Conservation (phyloP, 1,139 yeast genomes). For the Kodamaea sp. region DNA sequence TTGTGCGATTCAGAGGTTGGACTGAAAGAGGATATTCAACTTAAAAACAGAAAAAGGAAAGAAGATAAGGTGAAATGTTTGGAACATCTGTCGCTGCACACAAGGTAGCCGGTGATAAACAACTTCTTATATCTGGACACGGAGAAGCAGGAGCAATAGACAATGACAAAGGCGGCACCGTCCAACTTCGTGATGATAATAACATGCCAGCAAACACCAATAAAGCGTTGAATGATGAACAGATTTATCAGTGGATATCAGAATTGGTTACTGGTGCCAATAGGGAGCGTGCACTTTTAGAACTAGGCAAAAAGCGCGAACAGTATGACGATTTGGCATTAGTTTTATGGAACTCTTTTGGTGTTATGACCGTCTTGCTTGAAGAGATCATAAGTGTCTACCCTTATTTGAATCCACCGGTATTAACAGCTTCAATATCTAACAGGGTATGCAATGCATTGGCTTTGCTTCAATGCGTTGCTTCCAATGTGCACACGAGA, state of each 20-base stretch:
- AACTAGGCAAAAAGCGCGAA: slow-evolving; percentile 89
- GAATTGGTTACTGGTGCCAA: slow-evolving; percentile 88
- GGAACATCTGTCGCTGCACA: too few relatives aligned
- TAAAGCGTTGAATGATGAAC: slow-evolving; percentile 76
- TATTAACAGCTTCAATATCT: slow-evolving; percentile 78
- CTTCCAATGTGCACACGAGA: slow-evolving; percentile 89
- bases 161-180: too few relatives aligned
- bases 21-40: too few relatives aligned
- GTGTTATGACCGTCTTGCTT: slow-evolving; percentile 87
- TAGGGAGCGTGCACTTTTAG: slow-evolving; percentile 87
- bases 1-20: too few relatives aligned
- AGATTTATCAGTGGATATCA: slow-evolving; percentile 85
- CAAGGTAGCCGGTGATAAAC: too few relatives aligned
- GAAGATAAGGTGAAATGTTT: too few relatives aligned
- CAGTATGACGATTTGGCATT: slow-evolving; percentile 91
- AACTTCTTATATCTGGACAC: too few relatives aligned
- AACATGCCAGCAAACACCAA: slow-evolving; percentile 8
- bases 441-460: slow-evolving; percentile 94
- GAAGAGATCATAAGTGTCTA: slow-evolving; percentile 90
- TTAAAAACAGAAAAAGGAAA: too few relatives aligned
- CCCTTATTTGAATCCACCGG: slow-evolving; percentile 85
- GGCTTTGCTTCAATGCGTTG: slow-evolving; percentile 93
- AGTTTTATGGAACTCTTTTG: slow-evolving; percentile 93
- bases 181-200: too few relatives aligned
- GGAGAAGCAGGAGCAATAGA: too few relatives aligned